A percentile compares a stretch with the other conserved stretches of the same genome.
Evolutionary conservation across 805 yeast genomes (phyloP).

Genomic region (Candida taoyuanica): DNA sequence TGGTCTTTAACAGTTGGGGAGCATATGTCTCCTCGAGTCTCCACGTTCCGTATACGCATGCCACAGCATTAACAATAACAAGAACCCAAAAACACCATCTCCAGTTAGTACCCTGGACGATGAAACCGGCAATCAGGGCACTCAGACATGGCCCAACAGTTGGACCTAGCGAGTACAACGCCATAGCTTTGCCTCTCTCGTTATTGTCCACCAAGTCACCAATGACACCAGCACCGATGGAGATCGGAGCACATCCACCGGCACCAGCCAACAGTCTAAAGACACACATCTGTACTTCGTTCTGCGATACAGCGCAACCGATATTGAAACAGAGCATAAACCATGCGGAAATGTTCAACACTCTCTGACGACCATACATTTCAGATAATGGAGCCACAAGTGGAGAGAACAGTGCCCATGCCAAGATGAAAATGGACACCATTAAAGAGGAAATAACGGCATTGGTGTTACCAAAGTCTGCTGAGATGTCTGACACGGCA

Average conservation of each 20-base stretch:
- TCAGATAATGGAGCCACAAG: conserved; percentile 60
- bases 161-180: conserved; percentile 47
- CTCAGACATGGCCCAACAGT: conserved; percentile 57
- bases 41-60: conserved; percentile 39
- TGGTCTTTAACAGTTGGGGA: conserved; percentile 44
- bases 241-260: conserved; percentile 64
- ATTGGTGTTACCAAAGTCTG: conserved; percentile 40
- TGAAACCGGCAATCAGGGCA: conserved; percentile 53
- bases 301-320: conserved; percentile 55
- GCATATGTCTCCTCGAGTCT: conserved; percentile 55
- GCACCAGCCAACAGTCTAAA: conserved; percentile 61
- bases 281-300: conserved; percentile 50
- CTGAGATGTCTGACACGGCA: conserved; percentile 46
- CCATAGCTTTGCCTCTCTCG: conserved; percentile 51
- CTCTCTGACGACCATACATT: conserved; percentile 50
- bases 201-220: conserved; percentile 54
- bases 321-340: conserved; percentile 45
- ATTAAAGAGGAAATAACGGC: conserved; percentile 39
- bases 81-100: conserved; percentile 60
- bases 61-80: conserved; percentile 48
- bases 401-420: conserved; percentile 63
- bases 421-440: conserved; percentile 56
- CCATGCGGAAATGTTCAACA: conserved; percentile 47
- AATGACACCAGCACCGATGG: conserved; percentile 65
- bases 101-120: conserved; percentile 50